Conservation (phyloP, 306 rosid species). For the Senna siamea region DNA sequence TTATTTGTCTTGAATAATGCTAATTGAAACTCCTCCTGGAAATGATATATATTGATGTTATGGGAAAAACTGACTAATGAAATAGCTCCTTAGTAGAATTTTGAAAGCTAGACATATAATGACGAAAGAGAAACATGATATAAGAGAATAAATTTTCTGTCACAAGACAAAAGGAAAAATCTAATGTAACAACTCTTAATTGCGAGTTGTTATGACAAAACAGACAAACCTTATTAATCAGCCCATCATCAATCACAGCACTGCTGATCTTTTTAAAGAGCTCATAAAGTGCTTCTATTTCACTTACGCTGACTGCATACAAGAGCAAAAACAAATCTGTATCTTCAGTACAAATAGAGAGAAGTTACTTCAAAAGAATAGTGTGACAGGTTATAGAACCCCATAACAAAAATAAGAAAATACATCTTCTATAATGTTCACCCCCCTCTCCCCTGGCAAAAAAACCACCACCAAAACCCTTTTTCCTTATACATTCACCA, state of each 20-base stretch:
- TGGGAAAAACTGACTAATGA: background rate
- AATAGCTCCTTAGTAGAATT: slow-evolving; percentile 21
- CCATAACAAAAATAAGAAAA: too few species aligned
- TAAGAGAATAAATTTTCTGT: background rate
- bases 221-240: slow-evolving; percentile 85
- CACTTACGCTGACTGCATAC: slow-evolving; percentile 92
- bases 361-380: slow-evolving; percentile 7
- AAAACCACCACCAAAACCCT: too few species aligned
- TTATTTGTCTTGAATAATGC: slow-evolving; percentile 96
- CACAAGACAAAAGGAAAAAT: slow-evolving; percentile 2
- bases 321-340: slow-evolving; percentile 12
- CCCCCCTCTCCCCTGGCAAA: too few species aligned
- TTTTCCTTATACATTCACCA: too few species aligned
- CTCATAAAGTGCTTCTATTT: slow-evolving; percentile 97
- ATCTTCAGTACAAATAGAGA: slow-evolving; percentile 5
- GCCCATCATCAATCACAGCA: slow-evolving; percentile 93
- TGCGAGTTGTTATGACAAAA: slow-evolving; percentile 17
- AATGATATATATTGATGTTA: slow-evolving; percentile 22
- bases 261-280: slow-evolving; percentile 97
- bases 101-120: background rate
- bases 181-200: slow-evolving; percentile 12
- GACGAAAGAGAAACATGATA: slow-evolving; percentile 7
- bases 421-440: too few species aligned
- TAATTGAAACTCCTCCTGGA: slow-evolving; percentile 96
- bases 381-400: too few species aligned